These are phyloP conservation scores for Pythium oligandrum DNA, from an alignment of 352 stramenopile species.

Conservation along the genomic window DNA sequence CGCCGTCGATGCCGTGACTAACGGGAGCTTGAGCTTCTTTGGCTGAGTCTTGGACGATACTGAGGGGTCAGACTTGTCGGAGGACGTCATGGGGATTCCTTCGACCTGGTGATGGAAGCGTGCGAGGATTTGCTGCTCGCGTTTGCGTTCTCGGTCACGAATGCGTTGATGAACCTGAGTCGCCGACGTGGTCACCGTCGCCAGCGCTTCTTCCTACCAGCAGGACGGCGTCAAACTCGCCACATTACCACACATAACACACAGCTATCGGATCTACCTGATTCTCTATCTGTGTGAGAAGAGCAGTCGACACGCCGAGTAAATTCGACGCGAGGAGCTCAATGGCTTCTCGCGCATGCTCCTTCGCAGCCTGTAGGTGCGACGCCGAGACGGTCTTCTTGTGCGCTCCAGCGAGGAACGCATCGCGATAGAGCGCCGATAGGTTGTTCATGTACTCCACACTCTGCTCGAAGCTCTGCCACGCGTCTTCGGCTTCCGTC, in stretches of 20 bases:
- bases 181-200: background rate
- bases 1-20: too few species aligned
- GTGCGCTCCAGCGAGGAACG: conserved; percentile 18
- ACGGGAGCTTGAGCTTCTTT: too few species aligned
- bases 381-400: conserved; percentile 18
- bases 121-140: too few species aligned
- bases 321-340: conserved; percentile 59
- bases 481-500: conserved; percentile 19
- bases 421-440: conserved; percentile 43
- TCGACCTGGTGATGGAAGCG: too few species aligned
- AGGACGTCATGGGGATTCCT: too few species aligned
- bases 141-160: too few species aligned
- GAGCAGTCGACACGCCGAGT: conserved; percentile 34
- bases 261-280: conserved; percentile 18
- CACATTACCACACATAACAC: background rate
- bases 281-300: conserved; percentile 32
- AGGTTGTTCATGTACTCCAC: conserved; percentile 48
- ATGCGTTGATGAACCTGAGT: background rate
- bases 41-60: too few species aligned
- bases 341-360: conserved; percentile 43
- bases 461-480: conserved; percentile 44
- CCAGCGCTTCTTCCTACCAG: background rate
- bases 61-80: too few species aligned
- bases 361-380: conserved; percentile 37
- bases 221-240: too few species aligned